Conservation (phyloP, 805 yeast species). For the Zygoascus ofunaensis region DNA sequence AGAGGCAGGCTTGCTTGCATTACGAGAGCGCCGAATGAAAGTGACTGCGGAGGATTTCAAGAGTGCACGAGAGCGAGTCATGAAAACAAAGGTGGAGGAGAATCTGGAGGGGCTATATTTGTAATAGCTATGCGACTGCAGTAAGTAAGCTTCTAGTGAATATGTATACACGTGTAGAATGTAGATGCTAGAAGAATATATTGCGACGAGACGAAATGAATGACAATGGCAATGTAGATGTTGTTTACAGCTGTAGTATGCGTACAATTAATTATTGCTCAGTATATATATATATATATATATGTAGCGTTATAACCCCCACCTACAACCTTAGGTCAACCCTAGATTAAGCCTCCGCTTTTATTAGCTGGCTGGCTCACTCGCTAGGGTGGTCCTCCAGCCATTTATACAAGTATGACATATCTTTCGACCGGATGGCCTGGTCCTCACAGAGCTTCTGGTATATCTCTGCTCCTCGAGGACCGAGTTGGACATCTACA, state of each 20-base stretch:
- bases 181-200: too few species aligned
- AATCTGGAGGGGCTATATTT: constrained; percentile 88
- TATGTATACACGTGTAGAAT: too few species aligned
- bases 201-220: neutral
- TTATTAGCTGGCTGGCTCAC: too few species aligned
- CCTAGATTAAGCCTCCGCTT: too few species aligned
- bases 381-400: constrained; percentile 10
- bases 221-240: neutral
- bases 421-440: constrained; percentile 18
- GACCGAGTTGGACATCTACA: constrained; percentile 19
- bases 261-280: too few species aligned
- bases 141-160: too few species aligned
- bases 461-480: constrained; percentile 20
- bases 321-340: too few species aligned
- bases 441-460: constrained; percentile 13
- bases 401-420: constrained; percentile 23
- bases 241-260: too few species aligned
- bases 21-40: constrained; percentile 96
- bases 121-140: too few species aligned
- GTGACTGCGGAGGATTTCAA: constrained; percentile 91
- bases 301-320: too few species aligned
- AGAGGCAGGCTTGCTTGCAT: constrained; percentile 91
- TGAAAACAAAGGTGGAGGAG: constrained; percentile 95
- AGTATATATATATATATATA: too few species aligned
- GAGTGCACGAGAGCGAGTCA: constrained; percentile 86